Conservation (phyloP, 768 basidiomycete genomes). For the Auricularia auricula-judae region DNA sequence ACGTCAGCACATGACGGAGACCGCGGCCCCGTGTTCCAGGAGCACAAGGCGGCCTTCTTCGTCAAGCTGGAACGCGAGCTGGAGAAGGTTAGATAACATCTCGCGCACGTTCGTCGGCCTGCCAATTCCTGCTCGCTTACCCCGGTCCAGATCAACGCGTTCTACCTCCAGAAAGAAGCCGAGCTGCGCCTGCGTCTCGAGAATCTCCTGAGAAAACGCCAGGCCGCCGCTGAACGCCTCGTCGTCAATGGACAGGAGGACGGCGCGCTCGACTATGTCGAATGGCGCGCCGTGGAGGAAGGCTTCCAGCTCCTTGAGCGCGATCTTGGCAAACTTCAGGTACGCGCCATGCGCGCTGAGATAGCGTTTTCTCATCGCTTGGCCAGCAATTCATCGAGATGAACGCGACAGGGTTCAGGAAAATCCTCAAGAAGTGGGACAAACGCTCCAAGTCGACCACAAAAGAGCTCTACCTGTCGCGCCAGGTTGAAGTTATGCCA, state of each 20-base stretch:
- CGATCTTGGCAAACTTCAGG: slow-evolving; percentile 92
- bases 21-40: slow-evolving; percentile 77
- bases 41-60: slow-evolving; percentile 96
- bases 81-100: slow-evolving; percentile 59
- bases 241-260: slow-evolving; percentile 41
- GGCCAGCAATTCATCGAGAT: slow-evolving; percentile 90
- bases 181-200: slow-evolving; percentile 87
- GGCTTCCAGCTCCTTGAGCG: slow-evolving; percentile 90
- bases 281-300: slow-evolving; percentile 95
- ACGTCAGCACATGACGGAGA: slow-evolving; percentile 58
- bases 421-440: slow-evolving; percentile 98
- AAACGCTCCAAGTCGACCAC: slow-evolving; percentile 90
- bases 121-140: slow-evolving; percentile 2
- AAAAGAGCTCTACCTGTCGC: slow-evolving; percentile 91
- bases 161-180: slow-evolving; percentile 95
- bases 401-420: slow-evolving; percentile 92
- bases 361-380: slow-evolving; percentile 9
- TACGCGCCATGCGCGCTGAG: slow-evolving; percentile 23
- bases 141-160: slow-evolving; percentile 75
- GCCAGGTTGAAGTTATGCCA: slow-evolving; percentile 98
- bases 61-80: slow-evolving; percentile 96
- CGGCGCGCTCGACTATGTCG: slow-evolving; percentile 46
- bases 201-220: slow-evolving; percentile 86
- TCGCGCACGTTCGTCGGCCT: not conserved
- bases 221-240: slow-evolving; percentile 64